Conservation (phyloP, 2,329 filamentous ascomycete genomes). For the Monosporascus sp. region DNA sequence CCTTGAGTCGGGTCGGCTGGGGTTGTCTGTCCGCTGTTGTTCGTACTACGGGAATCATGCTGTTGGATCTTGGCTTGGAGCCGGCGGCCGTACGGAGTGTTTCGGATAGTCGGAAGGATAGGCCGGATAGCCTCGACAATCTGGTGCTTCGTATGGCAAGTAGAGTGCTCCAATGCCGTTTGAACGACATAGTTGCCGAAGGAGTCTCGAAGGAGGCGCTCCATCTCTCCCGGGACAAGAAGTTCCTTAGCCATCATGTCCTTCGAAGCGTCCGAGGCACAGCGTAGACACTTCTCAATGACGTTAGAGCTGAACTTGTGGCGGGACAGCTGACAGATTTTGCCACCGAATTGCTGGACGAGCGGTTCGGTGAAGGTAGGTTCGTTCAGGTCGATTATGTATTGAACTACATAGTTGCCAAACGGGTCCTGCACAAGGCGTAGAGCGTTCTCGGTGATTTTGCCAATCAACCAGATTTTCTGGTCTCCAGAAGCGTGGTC, state of each 20-base stretch:
- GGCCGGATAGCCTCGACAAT: slow-evolving; percentile 83
- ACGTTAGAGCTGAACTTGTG: slow-evolving; percentile 99
- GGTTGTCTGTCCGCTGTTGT: slow-evolving; percentile 44
- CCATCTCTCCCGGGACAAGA: slow-evolving; percentile 66
- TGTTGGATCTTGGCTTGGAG: slow-evolving; percentile 82
- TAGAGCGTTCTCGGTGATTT: slow-evolving; percentile 86
- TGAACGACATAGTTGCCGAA: slow-evolving; percentile 98
- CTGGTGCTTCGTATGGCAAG: slow-evolving; percentile 64
- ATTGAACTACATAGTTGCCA: slow-evolving; percentile 98
- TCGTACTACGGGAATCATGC: slow-evolving; percentile 43
- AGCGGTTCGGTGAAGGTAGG: slow-evolving; percentile 82
- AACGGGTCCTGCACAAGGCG: slow-evolving; percentile 92
- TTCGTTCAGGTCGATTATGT: slow-evolving; percentile 93
- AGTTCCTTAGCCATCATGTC: slow-evolving; percentile 84
- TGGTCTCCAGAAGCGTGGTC: slow-evolving; percentile 90
- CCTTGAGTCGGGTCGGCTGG: slow-evolving; percentile 49
- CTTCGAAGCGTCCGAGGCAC: slow-evolving; percentile 67
- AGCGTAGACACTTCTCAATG: slow-evolving; percentile 92
- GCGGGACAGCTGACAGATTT: slow-evolving; percentile 69
- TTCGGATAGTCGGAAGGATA: slow-evolving; percentile 76
- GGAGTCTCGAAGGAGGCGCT: slow-evolving; percentile 82
- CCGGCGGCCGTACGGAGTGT: slow-evolving; percentile 89
- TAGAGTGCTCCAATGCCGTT: slow-evolving; percentile 84
- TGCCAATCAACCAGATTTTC: slow-evolving; percentile 77
- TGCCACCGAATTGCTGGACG: slow-evolving; percentile 71